A percentile compares a stretch with the other conserved stretches of the same genome.
phyloP scores from a whole-genome alignment of 495 filamentous ascomycete species.

The Neohortaea acidophila region DNA sequence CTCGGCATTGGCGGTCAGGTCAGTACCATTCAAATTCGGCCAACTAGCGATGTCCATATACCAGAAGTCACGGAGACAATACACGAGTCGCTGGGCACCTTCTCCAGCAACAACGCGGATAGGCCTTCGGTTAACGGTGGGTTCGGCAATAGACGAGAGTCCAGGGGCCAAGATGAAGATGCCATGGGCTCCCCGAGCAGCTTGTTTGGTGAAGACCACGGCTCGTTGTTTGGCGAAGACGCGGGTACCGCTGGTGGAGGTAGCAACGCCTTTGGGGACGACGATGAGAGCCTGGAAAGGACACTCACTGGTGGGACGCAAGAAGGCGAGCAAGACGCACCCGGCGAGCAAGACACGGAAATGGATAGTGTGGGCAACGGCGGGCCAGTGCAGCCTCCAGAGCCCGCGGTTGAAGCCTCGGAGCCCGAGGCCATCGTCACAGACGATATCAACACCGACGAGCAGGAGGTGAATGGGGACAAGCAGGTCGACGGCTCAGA shows the following conservation, averaged over 20 bases:
- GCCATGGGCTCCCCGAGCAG: slow-evolving; percentile 49
- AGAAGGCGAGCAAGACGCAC: slow-evolving; percentile 31
- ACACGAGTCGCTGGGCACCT: slow-evolving; percentile 40
- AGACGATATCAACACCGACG: not conserved
- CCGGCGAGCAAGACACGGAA: slow-evolving; percentile 35
- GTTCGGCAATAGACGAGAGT: slow-evolving; percentile 33
- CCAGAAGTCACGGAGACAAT: slow-evolving; percentile 53
- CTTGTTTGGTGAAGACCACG: slow-evolving; percentile 47
- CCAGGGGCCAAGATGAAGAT: slow-evolving; percentile 27
- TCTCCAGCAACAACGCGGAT: slow-evolving; percentile 44
- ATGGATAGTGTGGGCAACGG: slow-evolving; percentile 28
- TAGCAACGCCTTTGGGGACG: slow-evolving; percentile 22
- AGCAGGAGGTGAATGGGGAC: not conserved
- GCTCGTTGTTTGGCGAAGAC: slow-evolving; percentile 65
- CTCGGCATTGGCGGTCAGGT: slow-evolving; percentile 69
- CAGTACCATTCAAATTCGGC: slow-evolving; percentile 70
- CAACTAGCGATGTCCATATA: slow-evolving; percentile 57
- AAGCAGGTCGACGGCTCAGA: not conserved
- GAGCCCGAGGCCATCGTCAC: not conserved
- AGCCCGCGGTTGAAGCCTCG: not conserved
- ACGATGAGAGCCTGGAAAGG: slow-evolving; percentile 70
- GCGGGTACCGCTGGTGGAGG: slow-evolving; percentile 36
- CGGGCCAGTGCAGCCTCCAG: slow-evolving; percentile 23
- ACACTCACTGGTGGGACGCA: slow-evolving; percentile 47
- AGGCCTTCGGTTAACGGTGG: slow-evolving; percentile 36